phyloP scores from a whole-genome alignment of 306 rosid species.

The Cucurbita pepo region DNA sequence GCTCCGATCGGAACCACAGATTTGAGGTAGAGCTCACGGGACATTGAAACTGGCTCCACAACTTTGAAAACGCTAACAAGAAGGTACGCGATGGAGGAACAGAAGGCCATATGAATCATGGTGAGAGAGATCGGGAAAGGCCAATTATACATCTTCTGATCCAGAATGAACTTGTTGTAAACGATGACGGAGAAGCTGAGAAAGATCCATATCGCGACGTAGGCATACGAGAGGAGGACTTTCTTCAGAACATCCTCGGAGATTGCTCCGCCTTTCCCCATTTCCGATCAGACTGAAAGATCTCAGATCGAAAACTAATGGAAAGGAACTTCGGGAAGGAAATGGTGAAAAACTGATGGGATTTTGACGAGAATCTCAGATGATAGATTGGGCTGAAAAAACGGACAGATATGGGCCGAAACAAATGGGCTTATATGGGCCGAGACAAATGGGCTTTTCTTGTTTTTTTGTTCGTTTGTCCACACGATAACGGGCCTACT shows the following conservation, averaged over 20 bases:
- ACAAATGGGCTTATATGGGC: not conserved
- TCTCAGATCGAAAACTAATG: slow-evolving; percentile 19
- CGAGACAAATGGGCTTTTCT: not conserved
- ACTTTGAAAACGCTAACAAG: slow-evolving; percentile 70
- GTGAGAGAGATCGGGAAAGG: slow-evolving; percentile 86
- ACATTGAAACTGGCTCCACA: slow-evolving; percentile 83
- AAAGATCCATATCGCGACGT: slow-evolving; percentile 85
- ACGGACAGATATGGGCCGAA: not conserved
- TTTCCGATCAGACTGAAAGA: not conserved
- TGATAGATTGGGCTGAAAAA: not conserved
- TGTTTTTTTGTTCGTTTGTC: not conserved
- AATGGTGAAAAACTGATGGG: not conserved
- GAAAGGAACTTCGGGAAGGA: not conserved
- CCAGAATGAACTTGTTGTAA: slow-evolving; percentile 89
- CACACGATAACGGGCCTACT: not conserved
- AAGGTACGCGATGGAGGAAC: slow-evolving; percentile 68
- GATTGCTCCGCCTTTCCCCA: slow-evolving; percentile 49
- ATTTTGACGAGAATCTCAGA: not conserved
- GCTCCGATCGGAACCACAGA: slow-evolving; percentile 97
- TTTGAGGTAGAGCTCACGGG: slow-evolving; percentile 57
- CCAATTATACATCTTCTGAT: slow-evolving; percentile 91
- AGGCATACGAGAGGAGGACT: slow-evolving; percentile 64
- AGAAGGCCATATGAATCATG: slow-evolving; percentile 97
- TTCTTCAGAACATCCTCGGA: slow-evolving; percentile 69
- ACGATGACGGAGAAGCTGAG: slow-evolving; percentile 91